Evolutionary conservation across 768 basidiomycete genomes (phyloP).

Genomic region (Xerocomus potaroensis): DNA sequence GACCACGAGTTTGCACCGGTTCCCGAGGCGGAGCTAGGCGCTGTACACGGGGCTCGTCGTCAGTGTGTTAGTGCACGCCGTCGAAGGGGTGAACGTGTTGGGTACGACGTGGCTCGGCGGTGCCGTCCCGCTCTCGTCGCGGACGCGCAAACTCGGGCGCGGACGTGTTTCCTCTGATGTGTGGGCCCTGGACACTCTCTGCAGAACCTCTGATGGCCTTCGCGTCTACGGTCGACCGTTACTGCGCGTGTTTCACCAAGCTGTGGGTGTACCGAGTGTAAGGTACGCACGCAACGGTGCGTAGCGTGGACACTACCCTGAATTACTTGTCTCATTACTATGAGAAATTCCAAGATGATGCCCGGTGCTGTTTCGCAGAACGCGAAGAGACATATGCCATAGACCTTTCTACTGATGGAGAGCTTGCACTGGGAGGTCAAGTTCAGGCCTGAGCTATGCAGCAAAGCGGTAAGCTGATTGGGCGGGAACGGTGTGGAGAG

Average conservation of each 20-base stretch:
- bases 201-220: conserved; percentile 60
- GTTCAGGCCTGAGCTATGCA: not conserved
- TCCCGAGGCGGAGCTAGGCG: conserved; percentile 59
- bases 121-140: conserved; percentile 8
- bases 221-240: conserved; percentile 46
- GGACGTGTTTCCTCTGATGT: conserved; percentile 47
- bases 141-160: conserved; percentile 29
- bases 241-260: conserved; percentile 44
- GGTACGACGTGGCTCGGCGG: conserved; percentile 43
- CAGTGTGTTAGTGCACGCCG: conserved; percentile 54
- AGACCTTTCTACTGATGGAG: not conserved
- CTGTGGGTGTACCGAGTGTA: conserved; percentile 47
- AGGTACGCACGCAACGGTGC: not conserved
- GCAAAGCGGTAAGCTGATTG: conserved; percentile 5
- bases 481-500: not conserved
- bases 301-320: not conserved
- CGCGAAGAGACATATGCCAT: not conserved
- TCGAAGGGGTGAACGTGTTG: conserved; percentile 55
- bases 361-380: not conserved
- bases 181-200: conserved; percentile 52
- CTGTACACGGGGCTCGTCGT: conserved; percentile 61
- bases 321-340: not conserved
- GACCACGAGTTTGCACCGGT: conserved; percentile 70
- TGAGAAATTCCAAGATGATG: not conserved
- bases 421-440: not conserved